Conservation (phyloP, 345 rosid species). For the Camelina hispida region DNA sequence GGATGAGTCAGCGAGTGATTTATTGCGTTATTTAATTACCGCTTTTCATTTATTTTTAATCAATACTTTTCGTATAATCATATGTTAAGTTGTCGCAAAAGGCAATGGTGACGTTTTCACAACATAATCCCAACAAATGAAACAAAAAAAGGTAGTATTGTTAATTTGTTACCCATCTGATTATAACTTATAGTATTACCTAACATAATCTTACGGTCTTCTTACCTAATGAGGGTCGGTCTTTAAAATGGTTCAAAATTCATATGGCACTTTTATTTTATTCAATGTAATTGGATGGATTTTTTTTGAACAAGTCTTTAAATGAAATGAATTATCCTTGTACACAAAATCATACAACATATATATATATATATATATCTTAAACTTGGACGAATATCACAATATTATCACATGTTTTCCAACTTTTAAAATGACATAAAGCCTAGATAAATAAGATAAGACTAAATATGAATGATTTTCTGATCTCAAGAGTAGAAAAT, state of each 20-base stretch:
- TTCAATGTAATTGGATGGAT: background rate
- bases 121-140: conserved; percentile 21
- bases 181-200: background rate
- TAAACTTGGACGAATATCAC: no score
- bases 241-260: background rate
- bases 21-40: background rate
- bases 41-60: background rate
- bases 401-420: no score
- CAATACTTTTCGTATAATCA: background rate
- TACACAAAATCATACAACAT: background rate
- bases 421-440: no score
- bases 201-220: background rate
- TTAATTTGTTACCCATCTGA: background rate
- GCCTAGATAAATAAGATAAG: no score
- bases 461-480: no score
- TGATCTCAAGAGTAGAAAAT: no score
- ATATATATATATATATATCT: no score
- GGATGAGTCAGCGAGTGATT: background rate
- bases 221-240: background rate
- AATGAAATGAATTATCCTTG: background rate
- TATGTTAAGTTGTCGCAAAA: background rate
- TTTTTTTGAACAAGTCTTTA: background rate
- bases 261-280: no score
- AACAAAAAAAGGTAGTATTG: background rate
- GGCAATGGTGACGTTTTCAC: conserved; percentile 11